These are phyloP conservation scores for Babesia bigemina DNA, from an alignment of 169 alveolate genomes.

Conservation along the genomic window DNA sequence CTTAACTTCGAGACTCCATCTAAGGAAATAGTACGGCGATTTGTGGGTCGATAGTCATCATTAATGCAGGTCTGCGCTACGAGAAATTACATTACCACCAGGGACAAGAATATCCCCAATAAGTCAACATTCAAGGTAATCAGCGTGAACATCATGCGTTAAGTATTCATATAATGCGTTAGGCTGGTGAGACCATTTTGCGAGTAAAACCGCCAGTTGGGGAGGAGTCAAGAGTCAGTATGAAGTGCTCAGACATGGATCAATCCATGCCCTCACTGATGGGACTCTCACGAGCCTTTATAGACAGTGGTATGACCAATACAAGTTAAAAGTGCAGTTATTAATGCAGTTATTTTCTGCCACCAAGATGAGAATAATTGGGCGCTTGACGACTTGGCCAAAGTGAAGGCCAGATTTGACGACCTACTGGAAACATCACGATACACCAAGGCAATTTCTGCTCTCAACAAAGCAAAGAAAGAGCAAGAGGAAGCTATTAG, in stretches of 20 bases:
- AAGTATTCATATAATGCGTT: background rate
- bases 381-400: constrained; percentile 93
- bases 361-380: constrained; percentile 97
- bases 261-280: constrained; percentile 89
- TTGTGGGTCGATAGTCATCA: background rate
- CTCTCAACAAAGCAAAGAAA: constrained; percentile 55
- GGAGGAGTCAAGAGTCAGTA: constrained; percentile 42
- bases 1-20: constrained; percentile 73
- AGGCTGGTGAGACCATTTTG: constrained; percentile 67
- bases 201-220: constrained; percentile 65
- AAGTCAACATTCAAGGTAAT: constrained; percentile 75
- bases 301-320: constrained; percentile 85
- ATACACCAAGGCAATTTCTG: constrained; percentile 64
- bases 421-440: constrained; percentile 94
- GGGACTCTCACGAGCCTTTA: constrained; percentile 92
- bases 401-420: constrained; percentile 94
- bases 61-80: constrained; percentile 72
- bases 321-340: constrained; percentile 52
- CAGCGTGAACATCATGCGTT: background rate
- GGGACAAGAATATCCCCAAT: constrained; percentile 72
- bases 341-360: constrained; percentile 91
- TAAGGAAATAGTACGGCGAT: constrained; percentile 61
- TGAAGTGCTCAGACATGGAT: constrained; percentile 89
- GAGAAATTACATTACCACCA: constrained; percentile 81
- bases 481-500: constrained; percentile 56